Base-by-base conservation (phyloP, 306 rosid genomes). In the Pueraria montana region DNA sequence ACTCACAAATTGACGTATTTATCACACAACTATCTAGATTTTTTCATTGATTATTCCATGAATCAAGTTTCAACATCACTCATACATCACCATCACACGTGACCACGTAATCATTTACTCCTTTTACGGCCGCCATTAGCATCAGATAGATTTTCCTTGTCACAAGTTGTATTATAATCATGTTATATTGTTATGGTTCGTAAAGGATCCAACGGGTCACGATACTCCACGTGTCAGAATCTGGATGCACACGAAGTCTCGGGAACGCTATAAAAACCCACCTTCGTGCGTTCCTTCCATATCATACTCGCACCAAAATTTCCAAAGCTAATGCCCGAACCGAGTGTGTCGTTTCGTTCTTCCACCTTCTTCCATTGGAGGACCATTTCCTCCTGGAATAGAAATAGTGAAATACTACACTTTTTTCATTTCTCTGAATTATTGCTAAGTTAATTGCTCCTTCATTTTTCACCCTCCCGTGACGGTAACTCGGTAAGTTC, bases 361-460 rank as follows among this genome's bases (percentile, higher is more conserved):
- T 38, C 2, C 14, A 5, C 18, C 32, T 27, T 34, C 32, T 53
- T 73, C 78, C 63, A 27, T 50, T 30, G 68, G 81, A 72, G 87
- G 67, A 77, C 78, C 82, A 65, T 84, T 84, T 84, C 90, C 77
- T 85, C 23, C 27, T 86, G 77, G 87, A 84, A 78, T 84, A 79
- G 62, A 80, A 82, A 70, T 70, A 70, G n/a, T n/a, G n/a, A n/a
- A n/a, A 4, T 30, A 30, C 79, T 70, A 70, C 79, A 43, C 86
- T 74, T 71, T 77, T 3, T 74, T 4, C 23, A 49, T 61, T 32
- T 27, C 43, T 34, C 13, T 17, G 0, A 50, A 21, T 63, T 72
- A 21, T 63, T 72, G 7, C 2, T 42, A 0, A 64, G 10, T 4
- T 18, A 65, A 27, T 14, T 14, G 11, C 46, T 74, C 21, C 16